phyloP scores from a whole-genome alignment of 129 eudicot species.

The Centaurea solstitialis region DNA sequence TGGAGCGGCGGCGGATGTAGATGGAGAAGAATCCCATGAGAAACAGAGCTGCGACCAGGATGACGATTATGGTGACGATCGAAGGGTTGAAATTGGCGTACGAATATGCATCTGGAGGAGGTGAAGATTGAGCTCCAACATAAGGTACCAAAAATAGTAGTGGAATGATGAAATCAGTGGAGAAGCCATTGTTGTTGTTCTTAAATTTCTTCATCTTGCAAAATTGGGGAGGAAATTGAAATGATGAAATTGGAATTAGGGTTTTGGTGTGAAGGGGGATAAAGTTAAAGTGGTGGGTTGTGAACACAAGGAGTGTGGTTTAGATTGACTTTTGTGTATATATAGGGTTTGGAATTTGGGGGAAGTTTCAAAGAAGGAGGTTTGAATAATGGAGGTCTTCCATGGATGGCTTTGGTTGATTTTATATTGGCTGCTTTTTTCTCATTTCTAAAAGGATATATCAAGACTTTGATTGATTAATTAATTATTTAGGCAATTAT shows the following conservation, averaged over 20 bases:
- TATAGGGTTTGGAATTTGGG: neutral
- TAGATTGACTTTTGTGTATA: slow-evolving; percentile 13
- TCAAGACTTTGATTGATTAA: neutral
- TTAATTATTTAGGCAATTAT: neutral
- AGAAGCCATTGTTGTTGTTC: neutral
- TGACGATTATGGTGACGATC: slow-evolving; percentile 34
- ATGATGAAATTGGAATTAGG: too few species aligned
- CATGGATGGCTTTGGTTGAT: slow-evolving; percentile 33
- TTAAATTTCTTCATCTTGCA: neutral
- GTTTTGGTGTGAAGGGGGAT: slow-evolving; percentile 12
- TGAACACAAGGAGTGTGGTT: slow-evolving; percentile 11
- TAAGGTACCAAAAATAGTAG: neutral
- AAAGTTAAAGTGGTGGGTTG: neutral
- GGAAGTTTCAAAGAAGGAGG: neutral
- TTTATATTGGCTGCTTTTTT: slow-evolving; percentile 12
- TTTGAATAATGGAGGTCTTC: slow-evolving; percentile 13
- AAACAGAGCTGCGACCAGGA: slow-evolving; percentile 30
- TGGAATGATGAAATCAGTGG: neutral
- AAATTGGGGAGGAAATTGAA: neutral
- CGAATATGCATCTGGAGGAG: slow-evolving; percentile 13
- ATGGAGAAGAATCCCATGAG: slow-evolving; percentile 42
- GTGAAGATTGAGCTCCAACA: slow-evolving; percentile 28
- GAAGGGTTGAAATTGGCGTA: slow-evolving; percentile 38
- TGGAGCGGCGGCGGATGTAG: slow-evolving; percentile 43
- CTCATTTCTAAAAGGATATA: neutral